Evolutionary conservation across 208 protist species (phyloP).

Genomic region (Leishmania braziliensis): DNA sequence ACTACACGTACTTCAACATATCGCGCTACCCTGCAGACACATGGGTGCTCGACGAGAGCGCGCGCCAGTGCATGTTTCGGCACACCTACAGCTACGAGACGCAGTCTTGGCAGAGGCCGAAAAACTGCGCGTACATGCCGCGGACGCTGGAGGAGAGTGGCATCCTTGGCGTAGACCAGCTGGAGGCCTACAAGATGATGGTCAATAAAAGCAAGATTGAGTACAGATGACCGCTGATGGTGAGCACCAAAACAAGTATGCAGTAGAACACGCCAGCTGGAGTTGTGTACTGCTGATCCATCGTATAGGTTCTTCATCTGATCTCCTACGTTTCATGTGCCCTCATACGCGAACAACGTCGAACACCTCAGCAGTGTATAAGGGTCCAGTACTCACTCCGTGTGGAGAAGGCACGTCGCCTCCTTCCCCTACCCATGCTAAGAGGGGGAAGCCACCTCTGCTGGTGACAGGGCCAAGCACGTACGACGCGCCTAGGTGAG

Average conservation of each 20-base stretch:
- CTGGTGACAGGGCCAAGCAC: neutral
- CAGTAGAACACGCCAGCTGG: neutral
- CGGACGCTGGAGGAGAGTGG: conserved; percentile 20
- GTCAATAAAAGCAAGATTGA: neutral
- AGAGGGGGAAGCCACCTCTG: neutral
- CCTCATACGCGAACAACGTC: too few species aligned
- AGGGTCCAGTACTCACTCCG: neutral
- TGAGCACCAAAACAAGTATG: too few species aligned
- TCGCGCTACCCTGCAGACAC: conserved; percentile 31
- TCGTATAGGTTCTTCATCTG: too few species aligned
- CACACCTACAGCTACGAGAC: conserved; percentile 26
- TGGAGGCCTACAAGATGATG: conserved; percentile 6
- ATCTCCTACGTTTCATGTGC: too few species aligned
- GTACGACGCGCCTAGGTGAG: neutral
- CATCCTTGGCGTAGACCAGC: conserved; percentile 27
- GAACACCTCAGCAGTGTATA: too few species aligned
- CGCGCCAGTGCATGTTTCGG: conserved; percentile 21
- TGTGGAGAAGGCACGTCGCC: neutral
- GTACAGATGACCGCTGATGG: neutral
- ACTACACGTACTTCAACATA: conserved; percentile 26
- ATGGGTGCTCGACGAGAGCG: conserved; percentile 32
- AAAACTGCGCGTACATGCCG: conserved; percentile 11
- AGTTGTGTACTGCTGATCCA: neutral
- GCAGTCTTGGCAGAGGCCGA: conserved; percentile 8
- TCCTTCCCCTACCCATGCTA: too few species aligned